Conservation (phyloP, 148 eudicot genomes). For the Persicaria tinctoria region DNA sequence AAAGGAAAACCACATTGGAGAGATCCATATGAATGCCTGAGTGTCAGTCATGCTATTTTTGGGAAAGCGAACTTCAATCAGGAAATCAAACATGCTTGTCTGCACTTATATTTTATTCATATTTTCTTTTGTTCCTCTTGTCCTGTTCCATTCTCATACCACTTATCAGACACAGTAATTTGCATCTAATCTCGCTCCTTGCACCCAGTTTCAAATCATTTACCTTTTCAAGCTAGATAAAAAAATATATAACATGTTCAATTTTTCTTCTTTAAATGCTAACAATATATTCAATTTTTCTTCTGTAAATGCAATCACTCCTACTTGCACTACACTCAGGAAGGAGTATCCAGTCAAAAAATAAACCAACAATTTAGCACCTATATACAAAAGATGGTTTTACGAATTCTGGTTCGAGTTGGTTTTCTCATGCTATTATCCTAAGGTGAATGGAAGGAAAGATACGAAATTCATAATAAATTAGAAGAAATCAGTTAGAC, state of each 20-base stretch:
- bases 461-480: neutral
- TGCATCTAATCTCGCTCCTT: neutral
- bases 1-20: neutral
- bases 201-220: neutral
- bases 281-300: too few species aligned
- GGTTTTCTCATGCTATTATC: neutral
- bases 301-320: neutral
- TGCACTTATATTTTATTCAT: neutral
- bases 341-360: neutral
- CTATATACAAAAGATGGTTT: neutral
- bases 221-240: neutral
- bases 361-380: neutral
- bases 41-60: neutral
- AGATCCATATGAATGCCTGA: neutral
- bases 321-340: neutral
- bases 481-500: neutral
- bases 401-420: neutral
- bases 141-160: neutral
- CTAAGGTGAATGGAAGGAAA: neutral
- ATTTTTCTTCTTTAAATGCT: neutral
- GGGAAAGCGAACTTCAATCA: neutral
- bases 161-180: too few species aligned
- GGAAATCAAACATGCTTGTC: neutral
- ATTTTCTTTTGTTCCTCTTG: neutral
- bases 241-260: neutral